Conservation (phyloP, 2,329 filamentous ascomycete species). For the Ceratocystis ficicola region DNA sequence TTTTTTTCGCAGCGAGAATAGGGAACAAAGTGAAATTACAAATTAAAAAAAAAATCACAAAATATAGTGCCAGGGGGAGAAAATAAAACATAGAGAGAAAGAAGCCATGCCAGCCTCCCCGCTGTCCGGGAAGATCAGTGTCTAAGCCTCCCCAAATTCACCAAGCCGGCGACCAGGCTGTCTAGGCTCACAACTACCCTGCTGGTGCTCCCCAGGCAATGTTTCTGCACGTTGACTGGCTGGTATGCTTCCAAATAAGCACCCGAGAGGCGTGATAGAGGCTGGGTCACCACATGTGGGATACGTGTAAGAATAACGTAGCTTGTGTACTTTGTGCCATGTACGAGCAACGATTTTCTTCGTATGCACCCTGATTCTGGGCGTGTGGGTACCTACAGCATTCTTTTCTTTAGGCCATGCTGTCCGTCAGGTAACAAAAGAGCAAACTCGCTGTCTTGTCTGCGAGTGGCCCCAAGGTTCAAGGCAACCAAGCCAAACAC, state of each 20-base stretch:
- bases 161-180: too few species aligned
- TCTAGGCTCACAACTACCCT: too few species aligned
- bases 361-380: background rate
- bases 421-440: background rate
- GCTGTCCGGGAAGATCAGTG: background rate
- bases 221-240: background rate
- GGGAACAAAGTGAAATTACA: too few species aligned
- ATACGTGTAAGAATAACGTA: background rate
- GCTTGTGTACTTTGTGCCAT: too few species aligned
- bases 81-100: background rate
- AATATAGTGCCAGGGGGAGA: too few species aligned
- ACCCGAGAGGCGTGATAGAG: background rate
- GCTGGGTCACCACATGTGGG: background rate
- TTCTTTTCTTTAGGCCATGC: background rate
- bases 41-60: too few species aligned
- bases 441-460: background rate
- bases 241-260: background rate
- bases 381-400: background rate
- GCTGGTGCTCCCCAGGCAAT: background rate
- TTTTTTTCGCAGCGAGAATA: too few species aligned
- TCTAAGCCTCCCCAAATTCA: background rate
- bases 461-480: background rate
- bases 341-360: background rate
- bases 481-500: background rate
- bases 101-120: too few species aligned